Conservation (phyloP, 306 rosid genomes). For the Mimosa bimucronata region DNA sequence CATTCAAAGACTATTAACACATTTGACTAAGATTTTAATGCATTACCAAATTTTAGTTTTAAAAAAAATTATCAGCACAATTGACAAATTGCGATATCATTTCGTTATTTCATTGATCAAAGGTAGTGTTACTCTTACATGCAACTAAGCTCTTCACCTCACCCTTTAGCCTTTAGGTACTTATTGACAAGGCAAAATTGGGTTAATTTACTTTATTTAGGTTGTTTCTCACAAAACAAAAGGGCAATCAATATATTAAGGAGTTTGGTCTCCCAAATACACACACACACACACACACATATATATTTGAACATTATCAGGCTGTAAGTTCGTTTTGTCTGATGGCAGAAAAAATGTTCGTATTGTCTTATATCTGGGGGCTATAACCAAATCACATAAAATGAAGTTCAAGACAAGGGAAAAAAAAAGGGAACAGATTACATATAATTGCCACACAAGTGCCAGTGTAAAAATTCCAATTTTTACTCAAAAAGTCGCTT, state of each 20-base stretch:
- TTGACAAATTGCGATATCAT: neutral
- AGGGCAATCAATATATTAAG: neutral
- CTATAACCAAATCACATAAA: neutral
- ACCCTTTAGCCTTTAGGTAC: neutral
- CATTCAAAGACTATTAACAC: neutral
- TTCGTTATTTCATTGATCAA: neutral
- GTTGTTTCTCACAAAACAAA: neutral
- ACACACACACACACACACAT: no score
- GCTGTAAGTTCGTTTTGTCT: neutral
- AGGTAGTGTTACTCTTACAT: neutral
- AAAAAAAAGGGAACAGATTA: neutral
- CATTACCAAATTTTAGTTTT: no score
- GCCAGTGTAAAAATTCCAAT: conserved; percentile 13
- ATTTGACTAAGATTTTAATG: neutral
- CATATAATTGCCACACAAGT: conserved; percentile 2
- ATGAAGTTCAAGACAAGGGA: conserved; percentile 1
- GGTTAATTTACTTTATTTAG: neutral
- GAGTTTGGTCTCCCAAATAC: neutral
- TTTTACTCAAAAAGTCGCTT: neutral
- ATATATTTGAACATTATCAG: neutral
- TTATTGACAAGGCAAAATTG: no score
- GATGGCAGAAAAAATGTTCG: no score
- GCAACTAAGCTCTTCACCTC: neutral
- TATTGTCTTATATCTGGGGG: neutral
- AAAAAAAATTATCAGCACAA: neutral